A percentile compares a stretch with the other conserved stretches of the same genome.
Evolutionary conservation across 1,284 basidiomycete genomes (phyloP).

Genomic region (Rhodotorula sp.): DNA sequence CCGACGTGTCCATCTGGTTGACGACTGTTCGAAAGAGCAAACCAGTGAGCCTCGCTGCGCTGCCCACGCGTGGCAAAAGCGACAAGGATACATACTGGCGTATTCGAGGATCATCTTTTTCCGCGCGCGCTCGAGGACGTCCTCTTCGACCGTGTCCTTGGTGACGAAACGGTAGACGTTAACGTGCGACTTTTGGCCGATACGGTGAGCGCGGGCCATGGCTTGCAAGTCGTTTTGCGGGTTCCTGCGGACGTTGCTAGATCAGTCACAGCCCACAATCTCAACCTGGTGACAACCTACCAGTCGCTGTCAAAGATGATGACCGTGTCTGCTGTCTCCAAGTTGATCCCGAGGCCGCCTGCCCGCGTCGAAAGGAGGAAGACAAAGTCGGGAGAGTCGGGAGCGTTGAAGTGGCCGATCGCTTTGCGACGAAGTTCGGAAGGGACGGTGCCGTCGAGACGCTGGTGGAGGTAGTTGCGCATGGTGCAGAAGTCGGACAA

Average conservation of each 20-base stretch:
- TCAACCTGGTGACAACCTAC: constrained; percentile 27
- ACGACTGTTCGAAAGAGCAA: constrained; percentile 64
- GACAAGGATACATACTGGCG: constrained; percentile 70
- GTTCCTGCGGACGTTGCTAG: constrained; percentile 60
- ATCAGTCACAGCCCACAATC: constrained; percentile 30
- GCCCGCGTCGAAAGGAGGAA: constrained; percentile 97
- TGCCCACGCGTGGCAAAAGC: not conserved
- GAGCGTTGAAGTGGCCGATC: constrained; percentile 74
- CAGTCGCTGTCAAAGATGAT: constrained; percentile 84
- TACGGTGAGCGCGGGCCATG: constrained; percentile 96
- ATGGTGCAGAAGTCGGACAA: constrained; percentile 93
- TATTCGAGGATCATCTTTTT: constrained; percentile 99
- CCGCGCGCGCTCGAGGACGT: constrained; percentile 95
- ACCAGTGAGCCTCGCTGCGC: constrained; percentile 14
- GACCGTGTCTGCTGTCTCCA: constrained; percentile 97
- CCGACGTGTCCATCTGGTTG: constrained; percentile 99
- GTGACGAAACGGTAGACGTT: constrained; percentile 96
- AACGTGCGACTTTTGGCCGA: constrained; percentile 96
- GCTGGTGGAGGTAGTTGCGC: constrained; percentile 78
- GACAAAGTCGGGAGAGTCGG: constrained; percentile 75
- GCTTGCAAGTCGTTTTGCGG: constrained; percentile 98
- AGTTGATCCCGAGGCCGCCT: constrained; percentile 94
- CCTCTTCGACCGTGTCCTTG: constrained; percentile 99
- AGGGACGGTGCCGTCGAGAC: constrained; percentile 71
- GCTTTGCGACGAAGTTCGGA: constrained; percentile 80